Conservation (phyloP, 768 basidiomycete genomes). For the Suillus weaverae region DNA sequence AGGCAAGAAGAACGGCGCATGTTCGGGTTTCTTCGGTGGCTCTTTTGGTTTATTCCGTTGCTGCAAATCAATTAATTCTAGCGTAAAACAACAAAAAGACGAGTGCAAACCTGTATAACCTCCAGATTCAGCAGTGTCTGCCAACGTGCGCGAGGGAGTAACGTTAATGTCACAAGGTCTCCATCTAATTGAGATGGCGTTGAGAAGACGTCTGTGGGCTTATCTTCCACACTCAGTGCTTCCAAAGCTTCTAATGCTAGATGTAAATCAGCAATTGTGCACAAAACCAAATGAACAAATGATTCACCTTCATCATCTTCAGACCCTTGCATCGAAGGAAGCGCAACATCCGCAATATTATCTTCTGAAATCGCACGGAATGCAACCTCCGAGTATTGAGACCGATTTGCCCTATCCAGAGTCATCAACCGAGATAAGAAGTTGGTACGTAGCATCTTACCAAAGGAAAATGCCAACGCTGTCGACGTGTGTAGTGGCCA, state of each 20-base stretch:
- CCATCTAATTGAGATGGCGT: constrained; percentile 89
- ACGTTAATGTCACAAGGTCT: constrained; percentile 89
- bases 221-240: constrained; percentile 60
- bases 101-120: constrained; percentile 72
- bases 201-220: constrained; percentile 67
- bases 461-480: constrained; percentile 95
- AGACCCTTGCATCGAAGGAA: constrained; percentile 85
- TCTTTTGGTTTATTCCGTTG: constrained; percentile 97
- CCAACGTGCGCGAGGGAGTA: constrained; percentile 92
- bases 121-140: constrained; percentile 96
- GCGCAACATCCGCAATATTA: constrained; percentile 61
- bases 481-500: constrained; percentile 93
- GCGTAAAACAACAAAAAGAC: background rate
- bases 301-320: constrained; percentile 76
- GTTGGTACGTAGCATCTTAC: constrained; percentile 39
- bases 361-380: constrained; percentile 79
- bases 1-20: constrained; percentile 96
- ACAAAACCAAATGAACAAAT: background rate
- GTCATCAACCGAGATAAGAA: constrained; percentile 6
- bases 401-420: constrained; percentile 81
- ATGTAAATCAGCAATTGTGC: constrained; percentile 11
- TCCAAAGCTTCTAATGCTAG: constrained; percentile 72
- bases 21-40: constrained; percentile 90
- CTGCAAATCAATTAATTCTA: constrained; percentile 36
- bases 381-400: constrained; percentile 86